Evolutionary conservation across 495 filamentous ascomycete genomes (phyloP), one percentile per base, ranked within the genome.

Genomic region (Thermochaetoides thermophila): DNA sequence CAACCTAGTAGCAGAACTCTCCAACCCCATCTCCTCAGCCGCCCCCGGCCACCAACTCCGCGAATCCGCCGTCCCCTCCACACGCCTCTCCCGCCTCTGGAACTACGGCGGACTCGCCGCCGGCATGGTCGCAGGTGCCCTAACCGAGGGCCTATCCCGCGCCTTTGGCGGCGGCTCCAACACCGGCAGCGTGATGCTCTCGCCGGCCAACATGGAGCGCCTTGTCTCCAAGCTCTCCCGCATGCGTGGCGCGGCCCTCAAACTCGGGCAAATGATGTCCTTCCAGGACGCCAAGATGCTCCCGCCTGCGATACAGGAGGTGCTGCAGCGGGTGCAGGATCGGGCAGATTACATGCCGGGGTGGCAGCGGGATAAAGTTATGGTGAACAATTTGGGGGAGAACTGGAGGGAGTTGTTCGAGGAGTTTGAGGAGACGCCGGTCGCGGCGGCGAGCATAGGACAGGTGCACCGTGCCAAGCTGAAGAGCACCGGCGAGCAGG

Each of bases 211-310:
- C 46, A 82, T 93, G 69, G 84, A 95, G 48, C 67, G 89, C 20
- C 71, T 97, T 3, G 89, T 96, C 4, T 65, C 82, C 12, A 94
- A 86, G 55, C 71, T 97, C 6, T 93, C 84, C 8, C 76, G 81
- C 17, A 97, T 97, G 89, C 75, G 89, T 45, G 89, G 89, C 15
- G 91, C 89, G n/a, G 89, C 89, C 27, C 60, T 97, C n/a, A 97
- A 97, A 56, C 59, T 97, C 4, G 89, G 89, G 4, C 89, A 97
- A 57, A 84, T 97, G 80, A 77, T 97, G 60, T 89, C 81, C 47
- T 84, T 97, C 49, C 89, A 97, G 73, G 86, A 97, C 54, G 73
- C 81, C n/a, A 94, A 93, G 49, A 81, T 96, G 78, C 70, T 97
- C 1, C 89, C 89, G 4, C 72, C 68, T 2, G 70, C 80, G 0